Evolutionary conservation across 1,284 basidiomycete genomes (phyloP).

Genomic region (Mrakiaceae sp.): DNA sequence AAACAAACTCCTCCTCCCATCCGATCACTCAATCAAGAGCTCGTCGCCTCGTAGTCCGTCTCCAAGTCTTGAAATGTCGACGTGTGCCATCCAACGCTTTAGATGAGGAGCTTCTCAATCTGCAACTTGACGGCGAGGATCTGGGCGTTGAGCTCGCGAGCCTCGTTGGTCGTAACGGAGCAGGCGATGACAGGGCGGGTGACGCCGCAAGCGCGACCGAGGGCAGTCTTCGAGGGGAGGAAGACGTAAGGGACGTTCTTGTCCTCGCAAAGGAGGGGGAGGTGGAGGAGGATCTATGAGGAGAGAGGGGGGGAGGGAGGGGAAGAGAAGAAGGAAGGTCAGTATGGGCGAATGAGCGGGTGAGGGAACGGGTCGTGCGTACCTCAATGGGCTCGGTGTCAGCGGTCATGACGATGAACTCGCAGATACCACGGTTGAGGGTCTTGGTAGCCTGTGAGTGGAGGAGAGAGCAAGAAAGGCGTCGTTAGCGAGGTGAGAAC

Average conservation of each 20-base stretch:
- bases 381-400: conserved; percentile 89
- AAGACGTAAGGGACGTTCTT: conserved; percentile 99
- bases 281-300: conserved; percentile 70
- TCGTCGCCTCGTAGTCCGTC: too few relatives aligned
- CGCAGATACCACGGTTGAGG: conserved; percentile 94
- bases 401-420: conserved; percentile 96
- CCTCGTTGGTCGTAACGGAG: conserved; percentile 91
- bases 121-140: conserved; percentile 79
- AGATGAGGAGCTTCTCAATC: conserved; percentile 59
- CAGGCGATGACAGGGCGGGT: conserved; percentile 90
- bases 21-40: too few relatives aligned
- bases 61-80: too few relatives aligned
- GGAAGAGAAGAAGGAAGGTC: too few relatives aligned
- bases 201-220: conserved; percentile 93
- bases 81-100: too few relatives aligned
- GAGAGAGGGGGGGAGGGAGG: too few relatives aligned
- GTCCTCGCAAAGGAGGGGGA: conserved; percentile 96
- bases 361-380: too few relatives aligned
- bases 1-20: too few relatives aligned
- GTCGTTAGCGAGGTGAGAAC: conserved; percentile 28
- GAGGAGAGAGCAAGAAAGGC: conserved; percentile 24
- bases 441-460: conserved; percentile 67
- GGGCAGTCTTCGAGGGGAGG: conserved; percentile 83
- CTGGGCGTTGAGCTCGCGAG: conserved; percentile 80
- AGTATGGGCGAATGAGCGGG: too few relatives aligned